These are phyloP conservation scores for Debaryomyces hansenii DNA, from an alignment of 805 yeast genomes.

Conservation along the genomic window DNA sequence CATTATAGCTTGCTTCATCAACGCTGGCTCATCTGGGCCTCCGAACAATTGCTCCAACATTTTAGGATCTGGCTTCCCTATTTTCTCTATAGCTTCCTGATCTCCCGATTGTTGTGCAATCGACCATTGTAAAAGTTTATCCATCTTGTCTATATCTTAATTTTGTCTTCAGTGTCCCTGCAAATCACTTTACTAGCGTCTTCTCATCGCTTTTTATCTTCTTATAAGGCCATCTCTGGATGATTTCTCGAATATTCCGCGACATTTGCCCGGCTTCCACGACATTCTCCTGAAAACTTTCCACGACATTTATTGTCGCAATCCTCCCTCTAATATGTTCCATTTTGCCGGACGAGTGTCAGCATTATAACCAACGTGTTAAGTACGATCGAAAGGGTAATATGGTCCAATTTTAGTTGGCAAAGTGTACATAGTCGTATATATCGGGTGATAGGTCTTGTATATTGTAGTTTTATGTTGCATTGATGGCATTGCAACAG, in stretches of 20 bases:
- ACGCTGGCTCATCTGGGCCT: slow-evolving; percentile 82
- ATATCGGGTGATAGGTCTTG: too few species aligned
- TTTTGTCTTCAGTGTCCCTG: too few species aligned
- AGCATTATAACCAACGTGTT: background rate
- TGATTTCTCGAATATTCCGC: background rate
- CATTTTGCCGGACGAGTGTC: background rate
- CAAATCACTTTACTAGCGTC: too few species aligned
- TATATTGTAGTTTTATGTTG: too few species aligned
- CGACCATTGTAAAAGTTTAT: slow-evolving; percentile 90
- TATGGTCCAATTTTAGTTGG: too few species aligned
- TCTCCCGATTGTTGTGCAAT: slow-evolving; percentile 74
- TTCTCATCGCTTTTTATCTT: background rate
- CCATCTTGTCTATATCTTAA: slow-evolving; percentile 51
- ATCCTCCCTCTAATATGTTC: background rate
- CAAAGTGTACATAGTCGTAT: too few species aligned
- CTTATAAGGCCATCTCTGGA: background rate
- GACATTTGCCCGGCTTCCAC: background rate
- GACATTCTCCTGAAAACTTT: background rate
- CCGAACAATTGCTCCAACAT: slow-evolving; percentile 73
- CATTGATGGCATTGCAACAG: too few species aligned
- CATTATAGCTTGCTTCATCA: slow-evolving; percentile 76
- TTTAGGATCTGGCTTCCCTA: slow-evolving; percentile 78
- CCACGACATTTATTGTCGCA: too few species aligned
- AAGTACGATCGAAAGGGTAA: background rate
- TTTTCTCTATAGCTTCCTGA: slow-evolving; percentile 59